These are phyloP conservation scores for Pseudogymnoascus sp. DNA, from an alignment of 2,329 filamentous ascomycete genomes.

Conservation along the genomic window DNA sequence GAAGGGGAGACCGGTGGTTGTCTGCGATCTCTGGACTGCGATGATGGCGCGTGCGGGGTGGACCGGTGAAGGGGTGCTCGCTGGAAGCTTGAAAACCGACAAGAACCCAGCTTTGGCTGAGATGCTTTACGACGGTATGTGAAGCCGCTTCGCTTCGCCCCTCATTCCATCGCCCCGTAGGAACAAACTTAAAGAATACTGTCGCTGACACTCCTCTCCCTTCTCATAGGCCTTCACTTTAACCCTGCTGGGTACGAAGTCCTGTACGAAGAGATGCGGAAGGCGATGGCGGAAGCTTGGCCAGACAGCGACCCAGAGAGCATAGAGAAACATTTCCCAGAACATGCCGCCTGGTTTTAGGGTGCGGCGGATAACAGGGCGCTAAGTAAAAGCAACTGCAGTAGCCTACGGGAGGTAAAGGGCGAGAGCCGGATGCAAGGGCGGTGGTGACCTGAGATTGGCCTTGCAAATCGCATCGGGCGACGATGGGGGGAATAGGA, in stretches of 20 bases:
- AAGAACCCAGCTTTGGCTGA: neutral
- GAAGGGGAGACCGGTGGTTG: slow-evolving; percentile 37
- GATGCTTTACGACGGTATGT: slow-evolving; percentile 20
- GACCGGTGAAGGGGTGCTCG: slow-evolving; percentile 41
- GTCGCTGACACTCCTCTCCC: slow-evolving; percentile 34
- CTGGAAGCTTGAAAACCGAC: neutral
- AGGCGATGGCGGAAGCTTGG: slow-evolving; percentile 41
- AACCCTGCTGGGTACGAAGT: slow-evolving; percentile 44
- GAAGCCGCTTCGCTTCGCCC: neutral
- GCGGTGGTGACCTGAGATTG: neutral
- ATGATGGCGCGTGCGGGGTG: slow-evolving; percentile 62
- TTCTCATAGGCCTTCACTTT: slow-evolving; percentile 52
- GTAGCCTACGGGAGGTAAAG: neutral
- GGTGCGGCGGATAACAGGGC: neutral
- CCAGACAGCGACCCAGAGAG: slow-evolving; percentile 17
- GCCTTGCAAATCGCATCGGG: neutral
- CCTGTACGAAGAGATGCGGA: slow-evolving; percentile 39
- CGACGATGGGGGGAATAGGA: too few species aligned
- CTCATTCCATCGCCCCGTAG: slow-evolving; percentile 32
- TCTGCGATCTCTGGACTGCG: slow-evolving; percentile 72
- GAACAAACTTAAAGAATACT: neutral
- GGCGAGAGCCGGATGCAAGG: neutral
- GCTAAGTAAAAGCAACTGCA: neutral
- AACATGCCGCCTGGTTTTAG: neutral
- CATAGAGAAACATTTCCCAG: slow-evolving; percentile 4